These are phyloP conservation scores for Blakeslea trispora DNA, from an alignment of 371 early-diverging fungal species.

Conservation along the genomic window DNA sequence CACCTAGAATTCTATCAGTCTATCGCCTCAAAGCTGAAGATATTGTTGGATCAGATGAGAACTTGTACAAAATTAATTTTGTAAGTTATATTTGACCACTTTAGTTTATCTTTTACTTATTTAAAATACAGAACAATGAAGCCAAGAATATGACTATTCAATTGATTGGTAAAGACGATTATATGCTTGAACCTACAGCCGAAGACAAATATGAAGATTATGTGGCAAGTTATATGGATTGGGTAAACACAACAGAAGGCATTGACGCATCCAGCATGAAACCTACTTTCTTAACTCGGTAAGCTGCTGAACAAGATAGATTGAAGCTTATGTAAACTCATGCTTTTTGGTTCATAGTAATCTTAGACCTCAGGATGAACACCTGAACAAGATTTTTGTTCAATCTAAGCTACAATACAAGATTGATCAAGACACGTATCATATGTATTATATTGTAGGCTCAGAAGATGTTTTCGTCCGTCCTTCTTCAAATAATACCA, in stretches of 20 bases:
- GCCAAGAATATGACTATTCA: conserved; percentile 77
- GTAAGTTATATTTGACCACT: too few species aligned
- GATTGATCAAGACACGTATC: conserved; percentile 73
- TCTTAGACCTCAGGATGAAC: conserved; percentile 82
- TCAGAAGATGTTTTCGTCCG: conserved; percentile 61
- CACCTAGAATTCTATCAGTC: conserved; percentile 46
- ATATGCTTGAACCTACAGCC: conserved; percentile 73
- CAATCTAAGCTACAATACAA: conserved; percentile 85
- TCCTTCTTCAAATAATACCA: conserved; percentile 25
- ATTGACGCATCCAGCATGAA: conserved; percentile 54
- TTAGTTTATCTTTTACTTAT: too few species aligned
- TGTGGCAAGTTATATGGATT: conserved; percentile 87
- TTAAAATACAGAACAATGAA: conserved; percentile 58
- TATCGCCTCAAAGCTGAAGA: conserved; percentile 85
- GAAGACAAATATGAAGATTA: conserved; percentile 94
- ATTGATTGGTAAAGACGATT: conserved; percentile 84
- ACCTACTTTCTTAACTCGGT: conserved; percentile 70
- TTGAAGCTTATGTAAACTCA: too few species aligned
- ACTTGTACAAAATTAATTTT: conserved; percentile 83
- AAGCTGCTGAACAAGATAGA: too few species aligned
- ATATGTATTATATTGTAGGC: conserved; percentile 54
- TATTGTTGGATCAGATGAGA: conserved; percentile 77
- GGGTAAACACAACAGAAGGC: conserved; percentile 76
- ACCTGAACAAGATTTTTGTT: conserved; percentile 59
- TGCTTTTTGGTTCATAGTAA: conserved; percentile 38